Conservation (phyloP, 2,329 filamentous ascomycete genomes). For the Colletotrichum liaoningense region DNA sequence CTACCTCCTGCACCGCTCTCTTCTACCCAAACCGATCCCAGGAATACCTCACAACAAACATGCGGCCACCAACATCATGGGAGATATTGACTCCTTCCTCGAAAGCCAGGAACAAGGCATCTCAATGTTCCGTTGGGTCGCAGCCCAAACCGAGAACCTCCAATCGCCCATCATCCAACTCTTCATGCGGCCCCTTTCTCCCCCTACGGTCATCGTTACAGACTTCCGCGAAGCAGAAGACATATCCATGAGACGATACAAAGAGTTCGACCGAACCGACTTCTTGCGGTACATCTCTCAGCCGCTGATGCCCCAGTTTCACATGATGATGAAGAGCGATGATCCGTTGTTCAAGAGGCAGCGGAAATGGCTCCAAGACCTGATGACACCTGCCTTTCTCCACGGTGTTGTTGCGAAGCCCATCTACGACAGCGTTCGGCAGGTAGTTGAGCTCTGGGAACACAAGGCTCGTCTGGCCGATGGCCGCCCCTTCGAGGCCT, state of each 20-base stretch:
- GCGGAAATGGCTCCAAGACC: slow-evolving; percentile 48
- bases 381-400: slow-evolving; percentile 51
- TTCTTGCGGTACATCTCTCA: slow-evolving; percentile 38
- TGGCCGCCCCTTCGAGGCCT: slow-evolving; percentile 43
- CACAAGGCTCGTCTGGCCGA: slow-evolving; percentile 44
- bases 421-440: slow-evolving; percentile 43
- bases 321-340: slow-evolving; percentile 43
- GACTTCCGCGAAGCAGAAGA: slow-evolving; percentile 51
- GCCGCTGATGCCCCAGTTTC: slow-evolving; percentile 47
- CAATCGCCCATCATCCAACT: slow-evolving; percentile 57
- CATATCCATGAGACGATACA: slow-evolving; percentile 52
- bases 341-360: slow-evolving; percentile 45
- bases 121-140: background rate
- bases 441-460: slow-evolving; percentile 47
- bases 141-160: slow-evolving; percentile 38
- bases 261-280: slow-evolving; percentile 54
- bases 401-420: slow-evolving; percentile 44
- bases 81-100: slow-evolving; percentile 55
- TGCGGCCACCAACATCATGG: slow-evolving; percentile 47
- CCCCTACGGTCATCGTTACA: slow-evolving; percentile 55
- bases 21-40: slow-evolving; percentile 54
- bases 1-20: too few species aligned
- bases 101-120: slow-evolving; percentile 33
- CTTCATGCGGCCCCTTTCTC: slow-evolving; percentile 55
- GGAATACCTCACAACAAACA: slow-evolving; percentile 56